Evolutionary conservation across 192 early-diverging fungal species (phyloP).

Genomic region (Neocallimastix lanati): DNA sequence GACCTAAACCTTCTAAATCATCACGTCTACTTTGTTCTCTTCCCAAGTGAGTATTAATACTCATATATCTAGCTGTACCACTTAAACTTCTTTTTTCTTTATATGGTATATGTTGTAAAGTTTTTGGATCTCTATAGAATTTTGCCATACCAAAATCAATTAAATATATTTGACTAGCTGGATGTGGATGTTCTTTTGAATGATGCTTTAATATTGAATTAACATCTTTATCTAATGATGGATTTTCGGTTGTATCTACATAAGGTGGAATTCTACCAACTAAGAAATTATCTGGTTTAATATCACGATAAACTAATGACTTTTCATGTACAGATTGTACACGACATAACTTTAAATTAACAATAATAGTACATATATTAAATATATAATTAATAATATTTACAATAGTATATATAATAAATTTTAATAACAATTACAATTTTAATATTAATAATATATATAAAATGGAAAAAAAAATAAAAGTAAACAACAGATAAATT

Average conservation of each 20-base stretch:
- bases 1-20: conserved; percentile 90
- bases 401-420: no score
- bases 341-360: conserved; percentile 20
- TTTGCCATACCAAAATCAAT: conserved; percentile 99
- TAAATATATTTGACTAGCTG: conserved; percentile 52
- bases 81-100: conserved; percentile 83
- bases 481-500: no score
- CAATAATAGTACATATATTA: no score
- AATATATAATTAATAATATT: no score
- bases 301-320: conserved; percentile 91
- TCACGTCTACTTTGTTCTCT: conserved; percentile 95
- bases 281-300: conserved; percentile 98
- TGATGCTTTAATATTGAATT: conserved; percentile 25
- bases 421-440: no score
- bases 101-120: no score
- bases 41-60: no score
- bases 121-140: conserved; percentile 86
- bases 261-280: conserved; percentile 50
- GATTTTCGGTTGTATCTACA: not conserved
- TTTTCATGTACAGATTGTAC: conserved; percentile 87
- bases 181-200: conserved; percentile 30
- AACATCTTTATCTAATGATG: conserved; percentile 10
- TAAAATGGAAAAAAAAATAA: no score
- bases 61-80: no score
- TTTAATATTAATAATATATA: no score